Evolutionary conservation across 2,329 filamentous ascomycete species (phyloP).

Genomic region (Phialemonium atrogriseum): DNA sequence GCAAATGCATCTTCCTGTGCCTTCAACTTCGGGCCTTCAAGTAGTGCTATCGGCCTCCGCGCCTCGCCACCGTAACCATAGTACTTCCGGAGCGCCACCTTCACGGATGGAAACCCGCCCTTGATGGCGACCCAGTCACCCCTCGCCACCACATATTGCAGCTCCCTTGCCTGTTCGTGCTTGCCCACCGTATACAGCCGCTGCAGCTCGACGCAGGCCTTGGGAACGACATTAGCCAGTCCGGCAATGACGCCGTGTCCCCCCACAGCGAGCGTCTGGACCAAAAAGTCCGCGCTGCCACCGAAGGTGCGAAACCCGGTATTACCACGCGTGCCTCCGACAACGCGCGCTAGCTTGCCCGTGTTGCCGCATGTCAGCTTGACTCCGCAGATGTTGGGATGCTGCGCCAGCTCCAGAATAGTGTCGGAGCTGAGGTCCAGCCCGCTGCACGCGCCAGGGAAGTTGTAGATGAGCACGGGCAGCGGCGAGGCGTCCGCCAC

Average conservation of each 20-base stretch:
- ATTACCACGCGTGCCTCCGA: constrained; percentile 26
- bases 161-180: constrained; percentile 41
- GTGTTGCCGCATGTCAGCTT: constrained; percentile 48
- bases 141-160: constrained; percentile 53
- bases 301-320: constrained; percentile 55
- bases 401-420: constrained; percentile 35
- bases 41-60: constrained; percentile 48
- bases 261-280: constrained; percentile 53
- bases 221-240: constrained; percentile 51
- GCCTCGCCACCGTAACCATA: constrained; percentile 57
- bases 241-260: constrained; percentile 56
- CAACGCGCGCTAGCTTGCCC: constrained; percentile 37
- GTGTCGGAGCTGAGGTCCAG: constrained; percentile 39
- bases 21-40: too few relatives aligned
- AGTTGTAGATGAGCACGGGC: constrained; percentile 45
- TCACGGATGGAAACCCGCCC: constrained; percentile 61
- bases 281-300: constrained; percentile 55
- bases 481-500: constrained; percentile 37
- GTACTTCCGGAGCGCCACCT: constrained; percentile 54
- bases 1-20: too few relatives aligned
- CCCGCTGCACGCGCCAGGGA: constrained; percentile 37
- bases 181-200: constrained; percentile 44
- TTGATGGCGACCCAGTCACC: constrained; percentile 65
- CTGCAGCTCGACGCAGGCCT: constrained; percentile 44
- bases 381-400: constrained; percentile 42